These are phyloP conservation scores for Aspergillus ostianus DNA, from an alignment of 495 filamentous ascomycete genomes.

Conservation along the genomic window DNA sequence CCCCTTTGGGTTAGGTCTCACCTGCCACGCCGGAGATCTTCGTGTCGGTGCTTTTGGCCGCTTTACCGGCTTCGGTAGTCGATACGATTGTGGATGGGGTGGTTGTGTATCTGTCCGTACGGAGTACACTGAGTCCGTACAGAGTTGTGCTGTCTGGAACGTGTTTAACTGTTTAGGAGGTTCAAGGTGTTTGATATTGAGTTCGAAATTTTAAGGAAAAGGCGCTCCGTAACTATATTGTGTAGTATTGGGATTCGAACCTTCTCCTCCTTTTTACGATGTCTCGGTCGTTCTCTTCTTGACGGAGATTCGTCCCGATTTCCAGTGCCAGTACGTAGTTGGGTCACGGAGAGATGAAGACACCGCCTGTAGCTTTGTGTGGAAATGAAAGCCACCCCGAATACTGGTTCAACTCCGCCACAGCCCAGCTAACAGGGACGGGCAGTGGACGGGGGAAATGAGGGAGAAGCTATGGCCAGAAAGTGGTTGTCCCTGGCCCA, in stretches of 20 bases:
- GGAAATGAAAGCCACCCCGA: background rate
- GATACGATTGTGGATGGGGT: constrained; percentile 8
- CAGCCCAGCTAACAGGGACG: background rate
- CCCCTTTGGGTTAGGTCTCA: constrained; percentile 12
- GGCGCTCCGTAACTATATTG: too few relatives aligned
- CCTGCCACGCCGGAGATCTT: constrained; percentile 25
- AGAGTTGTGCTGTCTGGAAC: constrained; percentile 4
- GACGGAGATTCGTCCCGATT: background rate
- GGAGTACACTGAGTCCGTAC: too few relatives aligned
- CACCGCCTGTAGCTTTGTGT: too few relatives aligned
- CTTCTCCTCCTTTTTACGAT: too few relatives aligned
- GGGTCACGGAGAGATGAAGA: background rate
- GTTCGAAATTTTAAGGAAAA: too few relatives aligned
- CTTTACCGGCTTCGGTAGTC: constrained; percentile 11
- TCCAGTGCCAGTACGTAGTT: background rate
- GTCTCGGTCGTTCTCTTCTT: too few relatives aligned
- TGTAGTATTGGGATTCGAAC: too few relatives aligned
- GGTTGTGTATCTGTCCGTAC: too few relatives aligned
- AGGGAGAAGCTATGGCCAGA: background rate
- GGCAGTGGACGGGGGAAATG: background rate
- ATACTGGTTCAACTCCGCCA: background rate
- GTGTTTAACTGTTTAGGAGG: background rate
- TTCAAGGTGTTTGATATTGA: too few relatives aligned
- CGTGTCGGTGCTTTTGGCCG: constrained; percentile 9
- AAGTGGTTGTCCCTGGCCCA: background rate